Percentiles rank a stretch among this genome's conserved stretches.
phyloP scores from a whole-genome alignment of 1,139 yeast species.

The Meyerozyma elateridarum region DNA sequence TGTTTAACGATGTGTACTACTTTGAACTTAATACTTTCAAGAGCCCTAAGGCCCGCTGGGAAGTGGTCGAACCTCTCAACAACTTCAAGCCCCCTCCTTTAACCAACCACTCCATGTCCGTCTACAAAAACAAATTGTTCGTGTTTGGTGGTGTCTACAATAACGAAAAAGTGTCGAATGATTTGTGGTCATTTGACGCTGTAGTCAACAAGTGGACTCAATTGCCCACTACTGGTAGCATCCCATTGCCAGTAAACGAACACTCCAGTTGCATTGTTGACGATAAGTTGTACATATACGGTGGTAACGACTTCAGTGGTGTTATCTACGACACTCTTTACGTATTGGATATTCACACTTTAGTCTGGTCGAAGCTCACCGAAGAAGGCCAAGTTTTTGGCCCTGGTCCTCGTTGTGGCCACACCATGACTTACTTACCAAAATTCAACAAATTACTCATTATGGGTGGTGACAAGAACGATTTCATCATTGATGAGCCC shows the following conservation, averaged over 20 bases:
- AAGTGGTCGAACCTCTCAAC: conserved; percentile 53
- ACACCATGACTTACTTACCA: conserved; percentile 71
- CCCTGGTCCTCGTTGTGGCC: conserved; percentile 94
- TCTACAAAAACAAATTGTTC: conserved; percentile 74
- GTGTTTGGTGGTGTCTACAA: conserved; percentile 91
- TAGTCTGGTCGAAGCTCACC: conserved; percentile 68
- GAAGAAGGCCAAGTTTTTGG: conserved; percentile 32
- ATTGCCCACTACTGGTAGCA: conserved; percentile 46
- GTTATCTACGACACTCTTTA: conserved; percentile 62
- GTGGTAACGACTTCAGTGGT: conserved; percentile 83
- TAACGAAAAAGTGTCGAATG: conserved; percentile 68
- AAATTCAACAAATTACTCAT: conserved; percentile 66
- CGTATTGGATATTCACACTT: conserved; percentile 71
- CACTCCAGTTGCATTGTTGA: conserved; percentile 82
- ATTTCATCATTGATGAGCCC: conserved; percentile 40
- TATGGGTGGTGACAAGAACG: conserved; percentile 89
- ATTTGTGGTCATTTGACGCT: conserved; percentile 82
- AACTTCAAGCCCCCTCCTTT: conserved; percentile 78
- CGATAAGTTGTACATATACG: conserved; percentile 79
- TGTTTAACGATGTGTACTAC: conserved; percentile 78
- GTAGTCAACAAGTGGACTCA: conserved; percentile 61
- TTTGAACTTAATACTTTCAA: conserved; percentile 89
- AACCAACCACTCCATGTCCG: conserved; percentile 86
- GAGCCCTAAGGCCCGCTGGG: conserved; percentile 83
- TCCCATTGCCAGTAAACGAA: conserved; percentile 87